Base-by-base conservation (phyloP, 2,329 filamentous ascomycete genomes). In the Colletotrichum higginsianum region DNA sequence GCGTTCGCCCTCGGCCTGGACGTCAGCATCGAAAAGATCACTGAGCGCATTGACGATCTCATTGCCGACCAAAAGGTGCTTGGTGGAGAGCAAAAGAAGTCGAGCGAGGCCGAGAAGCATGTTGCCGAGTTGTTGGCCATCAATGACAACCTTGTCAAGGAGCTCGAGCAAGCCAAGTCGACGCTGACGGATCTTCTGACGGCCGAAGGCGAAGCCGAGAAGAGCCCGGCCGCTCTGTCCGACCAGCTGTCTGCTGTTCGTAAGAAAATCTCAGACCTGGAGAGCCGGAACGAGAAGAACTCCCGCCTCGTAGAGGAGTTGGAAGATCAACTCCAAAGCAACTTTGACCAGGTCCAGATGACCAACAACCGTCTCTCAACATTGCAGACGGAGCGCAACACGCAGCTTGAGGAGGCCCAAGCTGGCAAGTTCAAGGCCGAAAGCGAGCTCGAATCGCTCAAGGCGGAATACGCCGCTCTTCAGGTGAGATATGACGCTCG, bases 311-410 rank as follows among this genome's bases (percentile, higher is more conserved):
- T 99, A 11, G 94, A 98, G 80, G 96, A 99, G 83, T 91, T 99
- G 6, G 96, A 99, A 82, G 96, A 98, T 77, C 96, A 99, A 82
- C 90, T 99, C 65, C 95, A 96, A 79, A 94, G 89, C 80, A 98
- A 96, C 83, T 99, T 95, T 82, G 96, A 99, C 78, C 94, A 98
- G 80, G 95, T 96, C 72, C 94, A 98, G 79, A 86, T 90, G 71
- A 91, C 92, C 15, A 95, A 90, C 81, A 97, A 98, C 83, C 91
- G 96, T 65, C 85, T 98, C 64, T 98, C 95, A 63, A 92, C 93
- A 58, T 86, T 96, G 60, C 92, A 95, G 78, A 89, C 90, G 21
- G 93, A 95, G 82, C 91, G 92, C 58, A 89, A 91, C 72, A 86
- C 87, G 63, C 91, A 95, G 77, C 83, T 98, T 47, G 94, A 97